Evolutionary conservation across 495 filamentous ascomycete species (phyloP).

Genomic region (Bacidia gigantensis): DNA sequence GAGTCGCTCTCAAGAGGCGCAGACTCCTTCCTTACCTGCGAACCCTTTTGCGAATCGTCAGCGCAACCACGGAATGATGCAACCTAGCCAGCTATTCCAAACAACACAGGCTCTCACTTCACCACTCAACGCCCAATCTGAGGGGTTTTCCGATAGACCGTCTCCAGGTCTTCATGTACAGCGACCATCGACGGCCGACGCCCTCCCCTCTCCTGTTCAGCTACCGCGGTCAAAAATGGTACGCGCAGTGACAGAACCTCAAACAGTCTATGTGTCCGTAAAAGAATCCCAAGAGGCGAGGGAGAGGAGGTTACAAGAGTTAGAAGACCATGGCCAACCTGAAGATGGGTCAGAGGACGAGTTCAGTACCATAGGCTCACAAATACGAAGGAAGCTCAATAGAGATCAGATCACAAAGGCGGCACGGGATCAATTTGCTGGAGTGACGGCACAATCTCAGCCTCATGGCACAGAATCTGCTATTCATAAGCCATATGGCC

Average conservation of each 20-base stretch:
- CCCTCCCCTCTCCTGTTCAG: slow-evolving; percentile 31
- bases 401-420: slow-evolving; percentile 27
- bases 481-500: slow-evolving; percentile 4
- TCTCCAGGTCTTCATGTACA: slow-evolving; percentile 39
- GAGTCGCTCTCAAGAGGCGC: slow-evolving; percentile 11
- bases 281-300: slow-evolving; percentile 37
- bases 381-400: slow-evolving; percentile 27
- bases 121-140: slow-evolving; percentile 28
- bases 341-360: slow-evolving; percentile 33
- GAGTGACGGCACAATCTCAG: slow-evolving; percentile 26
- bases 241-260: slow-evolving; percentile 32
- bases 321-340: slow-evolving; percentile 23
- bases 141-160: slow-evolving; percentile 34
- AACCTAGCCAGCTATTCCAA: slow-evolving; percentile 37
- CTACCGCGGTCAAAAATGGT: slow-evolving; percentile 23
- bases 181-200: slow-evolving; percentile 24
- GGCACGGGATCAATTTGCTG: slow-evolving; percentile 28
- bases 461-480: slow-evolving; percentile 5
- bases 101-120: slow-evolving; percentile 41
- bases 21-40: slow-evolving; percentile 30
- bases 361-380: slow-evolving; percentile 33
- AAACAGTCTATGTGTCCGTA: slow-evolving; percentile 37
- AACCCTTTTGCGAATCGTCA: slow-evolving; percentile 33
- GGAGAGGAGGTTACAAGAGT: slow-evolving; percentile 25
- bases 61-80: slow-evolving; percentile 31